Percentiles rank a stretch among this genome's conserved stretches.
These are phyloP conservation scores for Trypanosoma mega DNA, from an alignment of 208 protist species.

Conservation along the genomic window DNA sequence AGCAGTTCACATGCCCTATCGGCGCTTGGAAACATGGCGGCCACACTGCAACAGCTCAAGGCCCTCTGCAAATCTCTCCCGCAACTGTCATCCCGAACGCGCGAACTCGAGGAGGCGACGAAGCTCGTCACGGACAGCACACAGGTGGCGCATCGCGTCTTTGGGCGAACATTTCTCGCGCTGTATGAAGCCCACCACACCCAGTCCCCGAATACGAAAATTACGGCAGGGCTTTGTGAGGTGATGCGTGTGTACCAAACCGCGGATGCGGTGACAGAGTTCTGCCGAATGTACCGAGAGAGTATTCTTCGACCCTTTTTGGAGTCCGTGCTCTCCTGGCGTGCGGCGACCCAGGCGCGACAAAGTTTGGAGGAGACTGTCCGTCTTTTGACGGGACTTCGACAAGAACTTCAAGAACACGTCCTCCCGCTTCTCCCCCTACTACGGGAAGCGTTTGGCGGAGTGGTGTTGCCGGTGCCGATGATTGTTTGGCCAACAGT, in stretches of 20 bases:
- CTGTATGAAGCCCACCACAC: conserved; percentile 24
- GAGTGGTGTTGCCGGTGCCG: conserved; percentile 34
- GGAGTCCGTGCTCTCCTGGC: conserved; percentile 78
- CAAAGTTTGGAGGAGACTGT: conserved; percentile 60
- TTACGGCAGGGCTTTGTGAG: conserved; percentile 24
- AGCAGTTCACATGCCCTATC: conserved; percentile 15
- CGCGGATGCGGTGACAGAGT: conserved; percentile 38
- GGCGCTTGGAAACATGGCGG: conserved; percentile 12
- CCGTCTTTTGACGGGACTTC: conserved; percentile 48
- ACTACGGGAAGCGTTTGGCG: conserved; percentile 43
- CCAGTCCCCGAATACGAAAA: conserved; percentile 10
- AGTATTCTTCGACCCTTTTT: conserved; percentile 54
- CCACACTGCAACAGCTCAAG: conserved; percentile 26
- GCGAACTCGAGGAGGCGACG: conserved; percentile 28
- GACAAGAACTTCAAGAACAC: conserved; percentile 29
- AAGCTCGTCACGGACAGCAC: conserved; percentile 4
- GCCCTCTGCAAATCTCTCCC: conserved; percentile 13
- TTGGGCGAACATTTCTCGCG: conserved; percentile 21
- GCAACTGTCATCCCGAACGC: conserved; percentile 12
- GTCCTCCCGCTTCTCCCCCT: conserved; percentile 57
- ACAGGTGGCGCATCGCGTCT: conserved; percentile 17
- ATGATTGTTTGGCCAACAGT: conserved; percentile 80
- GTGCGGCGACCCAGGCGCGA: conserved; percentile 70
- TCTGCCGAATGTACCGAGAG: conserved; percentile 60
- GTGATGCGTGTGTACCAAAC: conserved; percentile 56